Evolutionary conservation across 2,329 filamentous ascomycete genomes (phyloP).

Genomic region (Aspergillus quadricinctus): DNA sequence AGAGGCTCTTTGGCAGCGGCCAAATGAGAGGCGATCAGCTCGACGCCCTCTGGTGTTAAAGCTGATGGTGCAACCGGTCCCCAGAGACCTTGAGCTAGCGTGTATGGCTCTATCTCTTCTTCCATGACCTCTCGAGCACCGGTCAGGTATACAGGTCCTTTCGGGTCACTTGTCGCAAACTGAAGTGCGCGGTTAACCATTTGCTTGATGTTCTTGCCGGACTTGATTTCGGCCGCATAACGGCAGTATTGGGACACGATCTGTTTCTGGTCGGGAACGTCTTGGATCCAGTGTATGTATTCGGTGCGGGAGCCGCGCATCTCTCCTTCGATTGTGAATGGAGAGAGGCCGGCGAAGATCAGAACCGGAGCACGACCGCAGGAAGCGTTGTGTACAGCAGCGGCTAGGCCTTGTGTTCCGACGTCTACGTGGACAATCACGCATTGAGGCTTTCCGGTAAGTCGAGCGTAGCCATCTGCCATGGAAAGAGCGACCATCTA

Average conservation of each 20-base stretch:
- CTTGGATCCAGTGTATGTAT: slow-evolving; percentile 84
- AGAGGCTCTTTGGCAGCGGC: slow-evolving; percentile 46
- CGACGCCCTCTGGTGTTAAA: slow-evolving; percentile 47
- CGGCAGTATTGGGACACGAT: slow-evolving; percentile 83
- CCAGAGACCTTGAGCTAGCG: slow-evolving; percentile 67
- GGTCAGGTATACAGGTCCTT: slow-evolving; percentile 74
- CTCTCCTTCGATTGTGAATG: slow-evolving; percentile 73
- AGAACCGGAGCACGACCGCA: slow-evolving; percentile 70
- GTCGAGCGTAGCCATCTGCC: slow-evolving; percentile 73
- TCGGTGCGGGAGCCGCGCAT: slow-evolving; percentile 73
- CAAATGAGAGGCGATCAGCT: slow-evolving; percentile 41
- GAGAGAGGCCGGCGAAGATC: slow-evolving; percentile 73
- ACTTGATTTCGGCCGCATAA: slow-evolving; percentile 77
- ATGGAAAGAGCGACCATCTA: slow-evolving; percentile 82
- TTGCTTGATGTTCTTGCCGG: slow-evolving; percentile 81
- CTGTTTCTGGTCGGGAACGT: slow-evolving; percentile 75
- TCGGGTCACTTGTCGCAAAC: slow-evolving; percentile 72
- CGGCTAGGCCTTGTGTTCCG: slow-evolving; percentile 72
- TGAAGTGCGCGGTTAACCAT: slow-evolving; percentile 80
- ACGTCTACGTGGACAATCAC: slow-evolving; percentile 80
- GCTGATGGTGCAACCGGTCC: slow-evolving; percentile 64
- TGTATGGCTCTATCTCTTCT: slow-evolving; percentile 71
- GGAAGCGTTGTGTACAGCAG: slow-evolving; percentile 75
- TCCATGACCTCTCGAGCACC: slow-evolving; percentile 81
- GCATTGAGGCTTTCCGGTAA: slow-evolving; percentile 68